Evolutionary conservation across 768 basidiomycete species (phyloP).

Genomic region (Gloeophyllum trabeum): DNA sequence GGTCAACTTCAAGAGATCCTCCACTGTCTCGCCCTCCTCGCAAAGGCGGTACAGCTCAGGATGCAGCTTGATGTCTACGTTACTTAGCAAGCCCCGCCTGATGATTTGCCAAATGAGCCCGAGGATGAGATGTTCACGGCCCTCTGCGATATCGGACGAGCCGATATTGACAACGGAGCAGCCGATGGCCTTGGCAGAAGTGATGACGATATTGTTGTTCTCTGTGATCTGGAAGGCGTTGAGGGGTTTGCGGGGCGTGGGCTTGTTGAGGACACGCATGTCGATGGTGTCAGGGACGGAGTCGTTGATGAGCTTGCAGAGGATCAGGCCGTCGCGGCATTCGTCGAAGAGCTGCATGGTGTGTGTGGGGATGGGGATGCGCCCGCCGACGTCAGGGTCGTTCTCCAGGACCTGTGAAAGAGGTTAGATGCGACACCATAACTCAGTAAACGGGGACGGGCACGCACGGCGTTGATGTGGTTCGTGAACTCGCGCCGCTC

Average conservation of each 20-base stretch:
- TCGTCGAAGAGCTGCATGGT: constrained; percentile 99
- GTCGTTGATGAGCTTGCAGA: constrained; percentile 98
- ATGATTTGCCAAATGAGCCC: constrained; percentile 99
- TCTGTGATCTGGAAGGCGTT: constrained; percentile 99
- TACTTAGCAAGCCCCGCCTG: constrained; percentile 80
- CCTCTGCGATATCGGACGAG: constrained; percentile 83
- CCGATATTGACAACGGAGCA: constrained; percentile 99
- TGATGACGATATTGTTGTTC: constrained; percentile 99
- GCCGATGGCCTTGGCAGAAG: constrained; percentile 95
- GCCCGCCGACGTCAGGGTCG: constrained; percentile 71
- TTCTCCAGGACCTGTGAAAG: constrained; percentile 77
- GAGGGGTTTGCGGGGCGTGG: constrained; percentile 65
- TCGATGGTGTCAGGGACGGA: constrained; percentile 99
- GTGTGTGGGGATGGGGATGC: constrained; percentile 87
- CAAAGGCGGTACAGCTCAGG: constrained; percentile 93
- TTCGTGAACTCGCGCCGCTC: constrained; percentile 94
- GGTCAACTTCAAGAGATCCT: constrained; percentile 86
- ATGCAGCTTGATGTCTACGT: constrained; percentile 97
- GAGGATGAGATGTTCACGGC: constrained; percentile 91
- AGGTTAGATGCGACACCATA: not conserved
- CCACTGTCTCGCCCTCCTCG: constrained; percentile 95
- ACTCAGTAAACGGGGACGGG: constrained; percentile 6
- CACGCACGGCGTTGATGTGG: constrained; percentile 89
- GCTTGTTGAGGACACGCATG: constrained; percentile 93
- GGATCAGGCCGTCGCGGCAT: constrained; percentile 87